Evolutionary conservation across 495 filamentous ascomycete genomes (phyloP).

Genomic region (Cladorrhinum samala): DNA sequence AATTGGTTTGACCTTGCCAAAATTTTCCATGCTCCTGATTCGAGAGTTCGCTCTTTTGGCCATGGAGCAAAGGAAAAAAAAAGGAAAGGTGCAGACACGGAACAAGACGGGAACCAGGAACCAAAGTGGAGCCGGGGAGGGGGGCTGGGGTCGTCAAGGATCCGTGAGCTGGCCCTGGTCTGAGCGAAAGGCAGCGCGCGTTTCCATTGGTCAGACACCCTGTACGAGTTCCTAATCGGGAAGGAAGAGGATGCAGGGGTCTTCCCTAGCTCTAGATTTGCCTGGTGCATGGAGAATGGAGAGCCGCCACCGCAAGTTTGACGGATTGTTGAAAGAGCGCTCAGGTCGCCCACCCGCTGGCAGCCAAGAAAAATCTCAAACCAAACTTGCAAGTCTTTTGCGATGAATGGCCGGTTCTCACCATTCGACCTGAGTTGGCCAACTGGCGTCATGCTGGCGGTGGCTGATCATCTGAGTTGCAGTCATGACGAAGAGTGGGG

Average conservation of each 20-base stretch:
- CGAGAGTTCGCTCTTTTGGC: too few relatives aligned
- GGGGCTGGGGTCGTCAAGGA: background rate
- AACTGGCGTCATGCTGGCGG: too few relatives aligned
- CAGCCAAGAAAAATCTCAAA: too few relatives aligned
- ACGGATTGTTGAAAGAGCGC: too few relatives aligned
- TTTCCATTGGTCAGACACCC: conserved; percentile 14
- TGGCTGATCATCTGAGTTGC: too few relatives aligned
- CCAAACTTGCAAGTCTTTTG: too few relatives aligned
- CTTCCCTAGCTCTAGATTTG: conserved; percentile 5
- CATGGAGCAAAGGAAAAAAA: background rate
- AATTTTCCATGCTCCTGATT: too few relatives aligned
- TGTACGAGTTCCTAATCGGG: conserved; percentile 22
- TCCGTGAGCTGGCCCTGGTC: background rate
- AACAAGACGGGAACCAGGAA: background rate
- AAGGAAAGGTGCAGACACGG: background rate
- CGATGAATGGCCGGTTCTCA: too few relatives aligned
- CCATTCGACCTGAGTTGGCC: too few relatives aligned
- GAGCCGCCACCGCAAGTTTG: too few relatives aligned
- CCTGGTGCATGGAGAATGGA: background rate
- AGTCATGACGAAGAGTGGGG: too few relatives aligned
- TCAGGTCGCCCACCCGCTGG: too few relatives aligned
- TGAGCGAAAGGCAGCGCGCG: background rate
- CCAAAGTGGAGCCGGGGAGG: background rate
- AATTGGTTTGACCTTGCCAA: background rate
- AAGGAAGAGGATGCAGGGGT: conserved; percentile 18